Evolutionary conservation across 2,329 filamentous ascomycete genomes (phyloP).

Genomic region (Arthroderma uncinatum): DNA sequence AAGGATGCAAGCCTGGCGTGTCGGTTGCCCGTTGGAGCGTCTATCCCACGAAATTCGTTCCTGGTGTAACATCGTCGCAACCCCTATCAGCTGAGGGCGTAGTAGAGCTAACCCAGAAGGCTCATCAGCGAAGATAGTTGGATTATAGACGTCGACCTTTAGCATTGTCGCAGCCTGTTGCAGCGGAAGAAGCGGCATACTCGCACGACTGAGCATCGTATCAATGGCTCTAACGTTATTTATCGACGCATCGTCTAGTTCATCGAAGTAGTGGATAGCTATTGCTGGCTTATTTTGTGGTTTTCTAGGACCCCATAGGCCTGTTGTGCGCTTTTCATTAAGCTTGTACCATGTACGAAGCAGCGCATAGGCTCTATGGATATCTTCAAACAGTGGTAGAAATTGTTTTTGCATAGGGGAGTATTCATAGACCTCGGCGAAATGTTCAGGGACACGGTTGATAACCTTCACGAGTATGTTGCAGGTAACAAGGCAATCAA

Average conservation of each 20-base stretch:
- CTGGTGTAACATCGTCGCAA: neutral
- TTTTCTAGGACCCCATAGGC: too few relatives aligned
- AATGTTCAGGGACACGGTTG: neutral
- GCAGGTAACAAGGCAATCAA: too few relatives aligned
- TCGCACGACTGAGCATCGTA: too few relatives aligned
- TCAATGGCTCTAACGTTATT: too few relatives aligned
- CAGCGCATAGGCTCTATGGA: neutral
- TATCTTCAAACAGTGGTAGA: neutral
- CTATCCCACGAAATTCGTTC: neutral
- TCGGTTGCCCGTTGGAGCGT: neutral
- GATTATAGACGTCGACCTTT: too few relatives aligned
- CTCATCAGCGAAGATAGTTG: too few relatives aligned
- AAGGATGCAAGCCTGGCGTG: neutral
- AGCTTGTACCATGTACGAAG: neutral
- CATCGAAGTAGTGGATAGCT: too few relatives aligned
- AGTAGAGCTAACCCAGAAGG: too few relatives aligned
- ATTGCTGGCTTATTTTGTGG: too few relatives aligned
- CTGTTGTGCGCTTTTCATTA: neutral
- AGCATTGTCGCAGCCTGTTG: too few relatives aligned
- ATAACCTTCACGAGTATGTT: neutral
- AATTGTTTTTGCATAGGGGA: neutral
- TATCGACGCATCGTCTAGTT: too few relatives aligned
- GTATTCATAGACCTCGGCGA: neutral
- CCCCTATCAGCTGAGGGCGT: neutral
- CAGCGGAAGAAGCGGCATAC: too few relatives aligned